These are phyloP conservation scores for Karstenula rhodostoma DNA, from an alignment of 2,329 filamentous ascomycete species.

Conservation along the genomic window DNA sequence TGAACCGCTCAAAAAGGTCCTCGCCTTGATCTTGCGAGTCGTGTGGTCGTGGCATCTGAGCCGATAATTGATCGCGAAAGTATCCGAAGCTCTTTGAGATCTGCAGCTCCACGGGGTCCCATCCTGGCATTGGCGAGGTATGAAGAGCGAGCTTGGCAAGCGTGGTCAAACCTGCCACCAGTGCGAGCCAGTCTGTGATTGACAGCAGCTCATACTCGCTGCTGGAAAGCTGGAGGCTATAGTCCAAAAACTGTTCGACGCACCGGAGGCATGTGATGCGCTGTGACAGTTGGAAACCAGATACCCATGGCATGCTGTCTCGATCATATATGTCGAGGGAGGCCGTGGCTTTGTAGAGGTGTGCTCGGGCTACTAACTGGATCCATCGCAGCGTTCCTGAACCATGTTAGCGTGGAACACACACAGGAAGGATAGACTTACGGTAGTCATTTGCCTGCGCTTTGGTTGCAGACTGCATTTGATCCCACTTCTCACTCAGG, in stretches of 20 bases:
- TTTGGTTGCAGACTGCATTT: conserved; percentile 37
- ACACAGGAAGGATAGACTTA: conserved; percentile 21
- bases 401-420: conserved; percentile 19
- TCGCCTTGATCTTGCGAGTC: conserved; percentile 34
- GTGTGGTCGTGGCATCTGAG: conserved; percentile 40
- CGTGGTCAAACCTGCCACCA: conserved; percentile 38
- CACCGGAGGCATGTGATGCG: conserved; percentile 42
- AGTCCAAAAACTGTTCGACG: conserved; percentile 45
- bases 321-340: conserved; percentile 39
- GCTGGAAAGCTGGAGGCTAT: conserved; percentile 36
- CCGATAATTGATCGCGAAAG: conserved; percentile 42
- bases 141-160: conserved; percentile 43
- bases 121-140: conserved; percentile 41
- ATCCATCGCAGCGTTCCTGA: conserved; percentile 44
- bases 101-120: conserved; percentile 44
- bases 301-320: conserved; percentile 41
- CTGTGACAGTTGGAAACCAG: conserved; percentile 46
- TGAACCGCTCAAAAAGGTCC: conserved; percentile 44
- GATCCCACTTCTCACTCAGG: conserved; percentile 45
- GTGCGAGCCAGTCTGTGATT: conserved; percentile 44
- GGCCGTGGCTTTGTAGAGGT: conserved; percentile 38
- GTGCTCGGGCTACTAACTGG: conserved; percentile 39
- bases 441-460: conserved; percentile 42
- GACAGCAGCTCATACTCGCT: conserved; percentile 41
- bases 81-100: conserved; percentile 43